phyloP scores from a whole-genome alignment of 78 protist genomes.

The Planoprotostelium fungivorum region DNA sequence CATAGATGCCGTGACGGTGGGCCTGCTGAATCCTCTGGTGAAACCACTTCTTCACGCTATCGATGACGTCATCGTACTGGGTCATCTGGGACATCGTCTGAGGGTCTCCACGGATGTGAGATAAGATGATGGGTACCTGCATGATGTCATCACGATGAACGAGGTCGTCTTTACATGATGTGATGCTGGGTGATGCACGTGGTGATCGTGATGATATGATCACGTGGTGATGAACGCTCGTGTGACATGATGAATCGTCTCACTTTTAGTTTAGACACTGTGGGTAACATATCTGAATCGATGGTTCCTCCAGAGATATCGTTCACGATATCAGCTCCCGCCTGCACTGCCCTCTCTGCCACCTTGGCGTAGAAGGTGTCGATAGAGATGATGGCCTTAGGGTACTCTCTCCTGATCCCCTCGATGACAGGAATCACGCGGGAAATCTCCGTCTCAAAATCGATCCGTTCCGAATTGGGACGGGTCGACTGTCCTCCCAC shows the following conservation, averaged over 20 bases:
- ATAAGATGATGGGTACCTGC: not conserved
- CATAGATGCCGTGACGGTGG: slow-evolving; percentile 18
- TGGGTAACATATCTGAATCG: slow-evolving; percentile 40
- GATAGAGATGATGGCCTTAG: slow-evolving; percentile 18
- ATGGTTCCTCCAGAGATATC: slow-evolving; percentile 46
- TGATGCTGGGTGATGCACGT: too few species aligned
- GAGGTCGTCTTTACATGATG: too few species aligned
- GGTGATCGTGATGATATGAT: too few species aligned
- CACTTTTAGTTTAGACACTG: slow-evolving; percentile 23
- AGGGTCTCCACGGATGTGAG: slow-evolving; percentile 23
- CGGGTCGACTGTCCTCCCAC: slow-evolving; percentile 73
- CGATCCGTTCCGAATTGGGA: slow-evolving; percentile 53
- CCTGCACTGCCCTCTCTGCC: slow-evolving; percentile 28
- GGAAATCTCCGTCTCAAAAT: slow-evolving; percentile 37
- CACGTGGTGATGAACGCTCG: slow-evolving; percentile 33
- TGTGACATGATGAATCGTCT: slow-evolving; percentile 50
- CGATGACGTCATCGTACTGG: slow-evolving; percentile 3
- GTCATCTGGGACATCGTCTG: not conserved
- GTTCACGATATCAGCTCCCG: slow-evolving; percentile 62
- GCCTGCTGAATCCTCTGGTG: slow-evolving; percentile 20
- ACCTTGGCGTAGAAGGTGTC: slow-evolving; percentile 61
- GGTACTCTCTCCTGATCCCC: slow-evolving; percentile 15
- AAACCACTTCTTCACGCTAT: slow-evolving; percentile 8
- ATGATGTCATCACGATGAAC: too few species aligned
- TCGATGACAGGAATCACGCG: slow-evolving; percentile 46